Base-by-base conservation (phyloP, 1,139 yeast genomes). In the Sugiyamaella novakii region DNA sequence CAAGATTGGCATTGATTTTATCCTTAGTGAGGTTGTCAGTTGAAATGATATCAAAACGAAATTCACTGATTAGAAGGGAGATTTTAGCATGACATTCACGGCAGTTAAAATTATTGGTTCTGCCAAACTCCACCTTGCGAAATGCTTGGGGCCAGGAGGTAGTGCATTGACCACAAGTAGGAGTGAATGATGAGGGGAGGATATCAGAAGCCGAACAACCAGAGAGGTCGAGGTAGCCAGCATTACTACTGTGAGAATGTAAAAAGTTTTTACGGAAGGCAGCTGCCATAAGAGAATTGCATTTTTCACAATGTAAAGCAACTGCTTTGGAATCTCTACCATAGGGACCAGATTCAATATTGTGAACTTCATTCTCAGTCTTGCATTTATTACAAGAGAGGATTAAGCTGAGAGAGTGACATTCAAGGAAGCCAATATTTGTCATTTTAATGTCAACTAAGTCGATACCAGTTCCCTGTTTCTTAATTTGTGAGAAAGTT, bases 301-400 rank as follows among this genome's bases (percentile, higher is more conserved):
- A 72, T 50, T 69, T 69, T 18, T 59, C 55, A 51, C 75, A 71
- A 8, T 59, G 50, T 14, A 57, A 57, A 5, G 64, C 64, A 3
- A 59, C 55, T 0, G 71, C 67, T 52, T 67, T 68, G 5, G 69
- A 60, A 19, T 65, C 67, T 33, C 63, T 58, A 2, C 70, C 72
- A 53, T 67, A 69, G 11, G 69, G 69, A 2, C 66, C 71, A 14
- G 71, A 61, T n/a, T 58, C 59, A 24, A 69, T 45, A 43, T 65
- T 64, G 33, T 54, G 53, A 41, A 70, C 49, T 37, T 70, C 73
- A 41, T 66, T 68, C 24, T 55, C 54, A 3, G 69, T 59, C 53
- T 69, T 67, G 59, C 76, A 72, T 15, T 72, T 60, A 15, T 58
- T 62, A 51, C 76, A 72, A 33, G 61, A 62, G 31, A 72, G 68